phyloP scores from a whole-genome alignment of 345 rosid genomes.

The Murraya koenigii region DNA sequence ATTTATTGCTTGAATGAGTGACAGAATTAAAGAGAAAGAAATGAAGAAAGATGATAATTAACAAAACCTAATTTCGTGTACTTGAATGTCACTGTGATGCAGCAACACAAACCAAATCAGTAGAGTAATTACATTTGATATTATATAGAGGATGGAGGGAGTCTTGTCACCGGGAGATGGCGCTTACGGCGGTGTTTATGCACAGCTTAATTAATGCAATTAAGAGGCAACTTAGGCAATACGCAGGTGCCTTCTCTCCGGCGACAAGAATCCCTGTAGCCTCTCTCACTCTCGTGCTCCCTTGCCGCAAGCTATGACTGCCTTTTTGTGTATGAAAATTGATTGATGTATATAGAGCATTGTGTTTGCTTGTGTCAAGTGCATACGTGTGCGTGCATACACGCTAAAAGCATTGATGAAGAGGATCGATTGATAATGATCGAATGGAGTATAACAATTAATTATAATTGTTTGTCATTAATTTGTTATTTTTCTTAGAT shows the following conservation, averaged over 20 bases:
- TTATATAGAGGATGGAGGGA: neutral
- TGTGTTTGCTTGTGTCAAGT: neutral
- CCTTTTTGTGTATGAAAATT: too few species aligned
- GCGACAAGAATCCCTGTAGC: neutral
- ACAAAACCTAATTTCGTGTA: neutral
- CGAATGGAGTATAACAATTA: too few species aligned
- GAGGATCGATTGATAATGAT: too few species aligned
- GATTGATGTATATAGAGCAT: too few species aligned
- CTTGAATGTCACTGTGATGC: neutral
- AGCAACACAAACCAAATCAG: neutral
- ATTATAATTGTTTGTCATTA: too few species aligned
- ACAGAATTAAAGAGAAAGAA: neutral
- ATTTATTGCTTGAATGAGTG: too few species aligned
- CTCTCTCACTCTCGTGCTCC: neutral
- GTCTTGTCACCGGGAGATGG: neutral
- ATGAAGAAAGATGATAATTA: neutral
- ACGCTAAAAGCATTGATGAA: neutral
- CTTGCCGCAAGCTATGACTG: too few species aligned
- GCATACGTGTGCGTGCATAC: neutral
- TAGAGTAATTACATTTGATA: neutral
- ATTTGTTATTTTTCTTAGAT: too few species aligned
- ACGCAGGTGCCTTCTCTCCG: conserved; percentile 23
- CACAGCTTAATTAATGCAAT: neutral
- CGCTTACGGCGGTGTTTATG: too few species aligned
- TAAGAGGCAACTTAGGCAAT: neutral